A percentile compares a stretch with the other conserved stretches of the same genome.
Evolutionary conservation across 2,329 filamentous ascomycete species (phyloP).

Genomic region (Ascochyta fabae): DNA sequence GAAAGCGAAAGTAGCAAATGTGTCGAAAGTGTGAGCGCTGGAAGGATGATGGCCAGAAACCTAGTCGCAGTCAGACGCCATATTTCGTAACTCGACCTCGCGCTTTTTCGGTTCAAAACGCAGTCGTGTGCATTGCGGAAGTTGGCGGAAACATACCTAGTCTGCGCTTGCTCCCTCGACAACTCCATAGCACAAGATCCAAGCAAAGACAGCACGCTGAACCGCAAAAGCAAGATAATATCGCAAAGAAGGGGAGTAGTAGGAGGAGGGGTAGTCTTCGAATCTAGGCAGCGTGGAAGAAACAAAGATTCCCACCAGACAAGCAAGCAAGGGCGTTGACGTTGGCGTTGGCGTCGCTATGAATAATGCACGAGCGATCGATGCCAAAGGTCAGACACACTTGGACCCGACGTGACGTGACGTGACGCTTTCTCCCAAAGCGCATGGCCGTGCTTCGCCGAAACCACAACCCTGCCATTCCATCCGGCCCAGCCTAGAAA

Average conservation of each 20-base stretch:
- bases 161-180: conserved; percentile 16
- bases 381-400: too few species aligned
- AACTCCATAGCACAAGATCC: conserved; percentile 10
- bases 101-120: not conserved
- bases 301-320: not conserved
- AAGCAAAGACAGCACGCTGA: conserved; percentile 1
- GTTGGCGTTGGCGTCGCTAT: too few species aligned
- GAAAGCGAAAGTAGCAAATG: conserved; percentile 36
- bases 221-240: conserved; percentile 1
- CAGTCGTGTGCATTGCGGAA: not conserved
- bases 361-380: too few species aligned
- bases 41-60: conserved; percentile 37
- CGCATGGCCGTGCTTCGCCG: too few species aligned
- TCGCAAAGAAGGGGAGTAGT: not conserved
- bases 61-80: conserved; percentile 19
- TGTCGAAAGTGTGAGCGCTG: conserved; percentile 34
- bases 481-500: too few species aligned
- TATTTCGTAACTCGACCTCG: not conserved
- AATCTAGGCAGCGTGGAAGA: not conserved
- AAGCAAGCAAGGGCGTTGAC: too few species aligned
- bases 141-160: conserved; percentile 10
- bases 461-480: too few species aligned
- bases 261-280: not conserved
- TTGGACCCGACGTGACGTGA: too few species aligned
- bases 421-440: too few species aligned